Base-by-base conservation (phyloP, 129 eudicot genomes). In the sunflower (Helianthus annuus) region DNA sequence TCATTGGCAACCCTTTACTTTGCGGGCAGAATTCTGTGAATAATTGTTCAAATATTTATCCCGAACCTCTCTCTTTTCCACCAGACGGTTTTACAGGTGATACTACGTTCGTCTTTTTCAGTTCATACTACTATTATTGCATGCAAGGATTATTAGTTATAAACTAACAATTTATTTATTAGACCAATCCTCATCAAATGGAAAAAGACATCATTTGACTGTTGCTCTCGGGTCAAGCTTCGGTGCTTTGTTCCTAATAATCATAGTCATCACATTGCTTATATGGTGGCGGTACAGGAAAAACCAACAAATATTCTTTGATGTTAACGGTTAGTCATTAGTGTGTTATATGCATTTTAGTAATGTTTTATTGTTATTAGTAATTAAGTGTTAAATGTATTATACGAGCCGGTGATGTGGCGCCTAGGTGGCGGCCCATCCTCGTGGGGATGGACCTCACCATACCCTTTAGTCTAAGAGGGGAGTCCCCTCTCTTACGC, bases 261-360 rank as follows among this genome's bases (percentile, higher is more conserved):
- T 87, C 48, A 1, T 79, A 54, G 79, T 84, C 36, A 72, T 88
- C 55, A 81, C 81, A 5, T 71, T 77, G 69, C 82, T 88, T 51
- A 56, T 88, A 61, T 94, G 89, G 99, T 84, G 97, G 97, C 89
- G 91, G 40, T 88, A 94, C 65, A 78, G 93, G 59, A 93, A 80
- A 76, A 90, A 90, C 66, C 84, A 89, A 69, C 99, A 94, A 82
- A 85, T 94, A 54, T 90, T 94, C 86, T 94, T 88, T 76, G 99
- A 94, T 75, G 97, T 90, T 42, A 89, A 92, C 61, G 97, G 97
- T 92, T 63, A 65, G 91, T 79, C 51, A 13, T 48, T 52, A 8
- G 42, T 56, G 49, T 22, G 36, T 3, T 63, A 5, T 12, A 72
- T 60, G 49, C 48, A 17, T 48, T n/a, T 48, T 27, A 16, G 4